A percentile compares a stretch with the other conserved stretches of the same genome.
phyloP scores from a whole-genome alignment of 139 green algal species.

The Coelastrella sp. region DNA sequence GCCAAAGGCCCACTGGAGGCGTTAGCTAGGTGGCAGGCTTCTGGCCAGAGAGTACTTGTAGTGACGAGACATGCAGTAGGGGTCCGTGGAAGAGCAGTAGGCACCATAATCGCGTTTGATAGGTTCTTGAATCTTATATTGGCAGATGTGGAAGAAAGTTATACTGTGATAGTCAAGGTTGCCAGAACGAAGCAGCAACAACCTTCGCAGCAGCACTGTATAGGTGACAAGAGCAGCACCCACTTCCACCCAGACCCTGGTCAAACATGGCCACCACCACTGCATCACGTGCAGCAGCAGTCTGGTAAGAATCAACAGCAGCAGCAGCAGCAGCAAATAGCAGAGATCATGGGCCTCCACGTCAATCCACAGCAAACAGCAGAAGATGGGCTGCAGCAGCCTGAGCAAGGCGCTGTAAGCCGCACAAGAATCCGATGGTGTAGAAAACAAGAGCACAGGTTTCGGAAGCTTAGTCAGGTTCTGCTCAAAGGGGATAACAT shows the following conservation, averaged over 20 bases:
- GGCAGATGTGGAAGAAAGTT: constrained; percentile 76
- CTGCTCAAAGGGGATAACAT: constrained; percentile 79
- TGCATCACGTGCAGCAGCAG: not conserved
- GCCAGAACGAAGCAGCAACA: constrained; percentile 23
- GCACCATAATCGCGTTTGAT: constrained; percentile 75
- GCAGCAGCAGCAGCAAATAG: constrained; percentile 29
- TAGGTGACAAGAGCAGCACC: too few species aligned
- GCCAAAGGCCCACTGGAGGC: constrained; percentile 59
- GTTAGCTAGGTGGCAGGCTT: constrained; percentile 47
- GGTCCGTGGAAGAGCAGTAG: constrained; percentile 68
- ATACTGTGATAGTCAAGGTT: constrained; percentile 72
- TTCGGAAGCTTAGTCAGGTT: constrained; percentile 69
- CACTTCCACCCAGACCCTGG: too few species aligned
- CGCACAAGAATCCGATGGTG: constrained; percentile 29
- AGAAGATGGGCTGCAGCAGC: too few species aligned
- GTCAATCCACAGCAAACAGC: too few species aligned
- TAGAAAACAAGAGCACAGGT: constrained; percentile 70
- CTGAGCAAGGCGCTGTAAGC: not conserved
- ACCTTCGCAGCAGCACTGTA: too few species aligned
- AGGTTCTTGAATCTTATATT: constrained; percentile 83
- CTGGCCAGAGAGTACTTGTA: constrained; percentile 60
- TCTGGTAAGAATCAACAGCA: not conserved
- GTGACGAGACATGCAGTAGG: constrained; percentile 76
- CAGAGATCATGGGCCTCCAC: not conserved
- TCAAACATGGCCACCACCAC: constrained; percentile 10